A percentile compares a stretch with the other conserved stretches of the same genome.
Evolutionary conservation across 2,329 filamentous ascomycete species (phyloP).

Genomic region (Alternaria alternata): DNA sequence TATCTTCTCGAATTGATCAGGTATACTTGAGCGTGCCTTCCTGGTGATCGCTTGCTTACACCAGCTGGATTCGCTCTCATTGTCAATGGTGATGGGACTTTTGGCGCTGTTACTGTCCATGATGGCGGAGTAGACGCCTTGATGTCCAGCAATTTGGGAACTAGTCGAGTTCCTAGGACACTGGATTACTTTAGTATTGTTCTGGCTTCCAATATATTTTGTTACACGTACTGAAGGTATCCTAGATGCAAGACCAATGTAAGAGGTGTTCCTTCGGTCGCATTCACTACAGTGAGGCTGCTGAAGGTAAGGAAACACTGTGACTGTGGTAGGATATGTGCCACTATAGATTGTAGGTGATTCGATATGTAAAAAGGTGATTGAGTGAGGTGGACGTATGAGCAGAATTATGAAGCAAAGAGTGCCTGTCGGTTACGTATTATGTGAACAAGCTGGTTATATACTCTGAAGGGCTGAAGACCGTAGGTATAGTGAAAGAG

Average conservation of each 20-base stretch:
- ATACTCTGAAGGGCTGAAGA: background rate
- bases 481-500: background rate
- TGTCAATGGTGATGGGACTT: background rate
- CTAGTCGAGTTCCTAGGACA: fast-evolving
- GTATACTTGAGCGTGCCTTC: background rate
- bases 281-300: background rate
- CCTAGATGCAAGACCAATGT: background rate
- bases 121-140: background rate
- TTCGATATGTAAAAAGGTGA: background rate
- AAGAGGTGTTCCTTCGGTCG: background rate
- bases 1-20: background rate
- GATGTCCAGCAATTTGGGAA: background rate
- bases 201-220: background rate
- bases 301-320: fast-evolving
- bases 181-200: background rate
- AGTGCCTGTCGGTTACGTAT: background rate
- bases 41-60: background rate
- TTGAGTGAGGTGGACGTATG: background rate
- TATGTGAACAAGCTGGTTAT: background rate
- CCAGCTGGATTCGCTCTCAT: background rate
- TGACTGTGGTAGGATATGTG: background rate
- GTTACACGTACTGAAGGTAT: background rate
- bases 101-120: background rate
- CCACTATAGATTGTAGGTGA: background rate
- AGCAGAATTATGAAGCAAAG: background rate